Base-by-base conservation (phyloP, 2,329 filamentous ascomycete genomes). In the Davidsoniella australis region DNA sequence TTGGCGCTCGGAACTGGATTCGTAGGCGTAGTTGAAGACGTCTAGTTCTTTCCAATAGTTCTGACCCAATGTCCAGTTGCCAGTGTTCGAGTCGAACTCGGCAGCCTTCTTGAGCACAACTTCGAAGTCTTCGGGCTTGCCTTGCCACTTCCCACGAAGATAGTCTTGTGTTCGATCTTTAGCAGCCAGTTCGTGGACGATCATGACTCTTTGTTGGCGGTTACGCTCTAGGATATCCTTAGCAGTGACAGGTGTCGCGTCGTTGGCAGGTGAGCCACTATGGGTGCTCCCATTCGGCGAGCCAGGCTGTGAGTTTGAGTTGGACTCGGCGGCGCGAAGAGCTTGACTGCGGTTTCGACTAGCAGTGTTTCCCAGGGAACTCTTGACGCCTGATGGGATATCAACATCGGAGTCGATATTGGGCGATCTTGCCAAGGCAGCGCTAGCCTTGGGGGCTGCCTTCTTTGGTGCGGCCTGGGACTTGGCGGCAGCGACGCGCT, bases 131-230 rank as follows among this genome's bases (percentile, higher is more conserved):
- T 68, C 62, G 33, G 69, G 66, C 9, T 67, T 64, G 45, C 72
- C 70, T 1, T 67, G 60, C 67, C 72, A 77, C 46, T 69, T 71
- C 43, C 63, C 61, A 48, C 64, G 60, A 2, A 81, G 60, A 47
- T 71, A 66, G 6, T 71, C 66, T 17, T 69, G 68, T 1, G 68
- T 61, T 54, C 69, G 67, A 12, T 77, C 71, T 51, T 67, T 63
- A 5, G 72, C 68, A 29, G 77, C 76, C 17, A 81, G 62, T 55
- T 78, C 72, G 58, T 81, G 77, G 24, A 81, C 73, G 17, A 81
- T 64, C 20, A 71, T 65, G 50, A 61, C 65, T 57, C 69, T 66
- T 53, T 69, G 68, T 47, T 71, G 72, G 59, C 75, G 76, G 39
- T 70, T 69, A 55, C 70, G 66, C 56, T 75, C 71, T 36, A 70